A percentile compares a stretch with the other conserved stretches of the same genome.
phyloP scores from a whole-genome alignment of 2,329 filamentous ascomycete species.

The Leptographium wingfieldii region DNA sequence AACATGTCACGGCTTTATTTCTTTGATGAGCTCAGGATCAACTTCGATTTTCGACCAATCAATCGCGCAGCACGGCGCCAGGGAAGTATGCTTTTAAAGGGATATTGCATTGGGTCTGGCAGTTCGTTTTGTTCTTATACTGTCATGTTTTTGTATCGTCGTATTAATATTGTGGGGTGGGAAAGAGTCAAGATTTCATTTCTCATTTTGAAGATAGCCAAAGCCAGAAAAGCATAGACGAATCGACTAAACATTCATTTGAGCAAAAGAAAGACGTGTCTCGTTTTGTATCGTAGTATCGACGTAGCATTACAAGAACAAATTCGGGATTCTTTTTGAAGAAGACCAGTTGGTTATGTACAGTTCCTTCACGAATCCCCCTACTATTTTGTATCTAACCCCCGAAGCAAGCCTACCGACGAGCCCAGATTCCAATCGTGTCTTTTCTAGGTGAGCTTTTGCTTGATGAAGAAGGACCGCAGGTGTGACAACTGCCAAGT shows the following conservation, averaged over 20 bases:
- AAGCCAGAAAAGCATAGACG: constrained; percentile 4
- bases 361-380: not conserved
- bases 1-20: constrained; percentile 6
- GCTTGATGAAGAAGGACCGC: constrained; percentile 98
- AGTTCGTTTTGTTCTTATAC: constrained; percentile 2
- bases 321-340: not conserved
- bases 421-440: not conserved
- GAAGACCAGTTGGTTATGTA: not conserved
- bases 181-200: constrained; percentile 1
- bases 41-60: constrained; percentile 8
- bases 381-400: not conserved
- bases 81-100: constrained; percentile 8
- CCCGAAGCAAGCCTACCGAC: not conserved
- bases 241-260: not conserved
- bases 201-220: constrained; percentile 1
- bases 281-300: not conserved
- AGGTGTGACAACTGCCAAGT: constrained; percentile 96
- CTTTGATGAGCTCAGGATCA: constrained; percentile 12
- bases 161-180: constrained; percentile 8
- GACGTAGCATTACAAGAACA: not conserved
- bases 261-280: not conserved
- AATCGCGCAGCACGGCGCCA: constrained; percentile 13
- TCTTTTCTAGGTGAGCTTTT: constrained; percentile 74
- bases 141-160: constrained; percentile 5
- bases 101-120: constrained; percentile 13